Evolutionary conservation across 2,329 filamentous ascomycete species (phyloP).

Genomic region (Calonectria fujianensis): DNA sequence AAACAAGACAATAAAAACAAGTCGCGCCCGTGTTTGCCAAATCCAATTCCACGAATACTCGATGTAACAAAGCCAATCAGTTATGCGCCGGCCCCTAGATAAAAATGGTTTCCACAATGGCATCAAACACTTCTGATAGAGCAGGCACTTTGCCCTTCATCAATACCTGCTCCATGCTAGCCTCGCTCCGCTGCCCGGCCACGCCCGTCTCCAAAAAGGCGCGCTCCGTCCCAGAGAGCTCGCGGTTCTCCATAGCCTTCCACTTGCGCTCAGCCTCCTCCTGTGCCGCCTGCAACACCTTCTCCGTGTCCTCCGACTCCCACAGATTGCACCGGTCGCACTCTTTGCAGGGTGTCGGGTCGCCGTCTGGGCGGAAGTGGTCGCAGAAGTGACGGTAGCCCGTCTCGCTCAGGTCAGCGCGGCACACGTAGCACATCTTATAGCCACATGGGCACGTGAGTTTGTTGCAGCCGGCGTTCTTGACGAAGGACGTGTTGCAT

Average conservation of each 20-base stretch:
- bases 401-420: constrained; percentile 82
- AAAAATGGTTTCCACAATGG: constrained; percentile 66
- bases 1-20: not conserved
- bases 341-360: constrained; percentile 81
- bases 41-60: constrained; percentile 40
- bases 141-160: constrained; percentile 61
- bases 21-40: not conserved
- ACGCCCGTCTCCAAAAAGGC: constrained; percentile 75
- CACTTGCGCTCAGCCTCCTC: constrained; percentile 83
- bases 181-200: constrained; percentile 53
- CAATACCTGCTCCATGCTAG: constrained; percentile 59
- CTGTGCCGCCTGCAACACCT: constrained; percentile 80
- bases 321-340: constrained; percentile 89
- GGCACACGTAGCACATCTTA: constrained; percentile 98
- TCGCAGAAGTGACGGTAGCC: constrained; percentile 97
- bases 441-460: constrained; percentile 96
- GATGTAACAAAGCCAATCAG: constrained; percentile 26
- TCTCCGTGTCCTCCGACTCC: constrained; percentile 84
- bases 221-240: constrained; percentile 73
- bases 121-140: constrained; percentile 66
- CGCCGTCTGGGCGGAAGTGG: constrained; percentile 90
- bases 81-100: constrained; percentile 55
- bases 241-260: constrained; percentile 78
- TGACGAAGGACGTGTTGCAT: constrained; percentile 94
- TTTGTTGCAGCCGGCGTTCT: constrained; percentile 96